phyloP scores from a whole-genome alignment of 1,284 basidiomycete species.

The Veloboletus limbatus region DNA sequence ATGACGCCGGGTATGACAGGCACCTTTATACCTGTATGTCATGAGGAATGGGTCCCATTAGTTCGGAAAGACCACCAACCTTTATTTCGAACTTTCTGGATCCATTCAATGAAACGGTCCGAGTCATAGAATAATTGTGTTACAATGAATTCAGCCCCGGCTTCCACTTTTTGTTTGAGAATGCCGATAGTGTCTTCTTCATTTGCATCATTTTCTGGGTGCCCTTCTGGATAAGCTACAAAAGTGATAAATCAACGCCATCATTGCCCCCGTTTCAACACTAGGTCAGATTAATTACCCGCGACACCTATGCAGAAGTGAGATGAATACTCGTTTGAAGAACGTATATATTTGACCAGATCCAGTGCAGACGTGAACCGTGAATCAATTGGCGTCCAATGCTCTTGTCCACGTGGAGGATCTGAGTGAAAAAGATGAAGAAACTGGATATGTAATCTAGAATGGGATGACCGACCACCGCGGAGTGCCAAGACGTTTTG shows the following conservation, averaged over 20 bases:
- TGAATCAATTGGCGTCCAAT: constrained; percentile 85
- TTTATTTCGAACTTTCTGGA: constrained; percentile 64
- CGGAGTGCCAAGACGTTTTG: constrained; percentile 90
- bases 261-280: background rate
- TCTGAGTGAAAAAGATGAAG: constrained; percentile 45
- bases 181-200: constrained; percentile 74
- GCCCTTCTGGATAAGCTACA: constrained; percentile 89
- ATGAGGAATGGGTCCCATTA: constrained; percentile 9
- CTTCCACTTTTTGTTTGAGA: constrained; percentile 89
- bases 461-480: constrained; percentile 55
- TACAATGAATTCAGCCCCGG: constrained; percentile 93
- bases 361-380: constrained; percentile 88
- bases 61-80: constrained; percentile 45
- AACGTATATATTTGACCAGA: constrained; percentile 87
- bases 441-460: background rate
- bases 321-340: constrained; percentile 74
- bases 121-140: constrained; percentile 98
- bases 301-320: constrained; percentile 93
- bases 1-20: constrained; percentile 96
- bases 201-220: constrained; percentile 63
- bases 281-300: constrained; percentile 42
- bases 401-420: constrained; percentile 89
- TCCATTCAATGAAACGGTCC: constrained; percentile 80
- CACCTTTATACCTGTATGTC: constrained; percentile 71
- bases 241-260: constrained; percentile 5